Percentiles rank a stretch among this genome's conserved stretches.
Conservation (phyloP, 75 land plant species). For the Azolla pinnata region DNA sequence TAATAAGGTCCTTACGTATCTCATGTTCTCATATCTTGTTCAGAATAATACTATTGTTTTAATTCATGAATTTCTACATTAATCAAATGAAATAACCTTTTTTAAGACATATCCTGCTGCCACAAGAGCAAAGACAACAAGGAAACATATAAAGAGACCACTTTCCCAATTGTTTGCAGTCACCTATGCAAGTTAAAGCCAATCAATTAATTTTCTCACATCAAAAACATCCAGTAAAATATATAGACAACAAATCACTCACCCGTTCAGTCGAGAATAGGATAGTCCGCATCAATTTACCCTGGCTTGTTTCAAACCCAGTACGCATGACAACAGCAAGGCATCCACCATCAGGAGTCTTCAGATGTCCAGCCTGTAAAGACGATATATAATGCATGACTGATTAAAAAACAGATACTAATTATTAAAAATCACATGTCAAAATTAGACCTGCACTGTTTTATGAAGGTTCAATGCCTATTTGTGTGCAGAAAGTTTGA, state of each 20-base stretch:
- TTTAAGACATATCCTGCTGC: slow-evolving; percentile 97
- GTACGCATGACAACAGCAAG: slow-evolving; percentile 86
- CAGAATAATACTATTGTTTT: too few relatives aligned
- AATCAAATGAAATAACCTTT: slow-evolving; percentile 61
- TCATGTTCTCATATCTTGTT: too few relatives aligned
- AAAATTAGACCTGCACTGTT: too few relatives aligned
- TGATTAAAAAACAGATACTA: too few relatives aligned
- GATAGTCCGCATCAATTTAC: slow-evolving; percentile 94
- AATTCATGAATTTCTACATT: neutral
- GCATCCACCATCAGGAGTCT: slow-evolving; percentile 96
- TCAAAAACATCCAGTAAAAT: neutral
- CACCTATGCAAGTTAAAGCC: slow-evolving; percentile 36
- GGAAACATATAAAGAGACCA: slow-evolving; percentile 88
- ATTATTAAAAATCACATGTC: too few relatives aligned
- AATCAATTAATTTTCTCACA: neutral
- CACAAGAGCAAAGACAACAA: slow-evolving; percentile 86
- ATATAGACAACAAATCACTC: slow-evolving; percentile 5
- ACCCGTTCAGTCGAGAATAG: slow-evolving; percentile 98
- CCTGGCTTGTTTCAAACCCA: slow-evolving; percentile 98
- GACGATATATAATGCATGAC: too few relatives aligned
- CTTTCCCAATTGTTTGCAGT: slow-evolving; percentile 99
- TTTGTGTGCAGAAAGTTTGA: too few relatives aligned
- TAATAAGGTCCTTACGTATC: too few relatives aligned
- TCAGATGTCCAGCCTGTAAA: slow-evolving; percentile 39
- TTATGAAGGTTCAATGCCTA: too few relatives aligned